These are phyloP conservation scores for Tuber aestivum DNA, from an alignment of 495 filamentous ascomycete genomes.

Conservation along the genomic window DNA sequence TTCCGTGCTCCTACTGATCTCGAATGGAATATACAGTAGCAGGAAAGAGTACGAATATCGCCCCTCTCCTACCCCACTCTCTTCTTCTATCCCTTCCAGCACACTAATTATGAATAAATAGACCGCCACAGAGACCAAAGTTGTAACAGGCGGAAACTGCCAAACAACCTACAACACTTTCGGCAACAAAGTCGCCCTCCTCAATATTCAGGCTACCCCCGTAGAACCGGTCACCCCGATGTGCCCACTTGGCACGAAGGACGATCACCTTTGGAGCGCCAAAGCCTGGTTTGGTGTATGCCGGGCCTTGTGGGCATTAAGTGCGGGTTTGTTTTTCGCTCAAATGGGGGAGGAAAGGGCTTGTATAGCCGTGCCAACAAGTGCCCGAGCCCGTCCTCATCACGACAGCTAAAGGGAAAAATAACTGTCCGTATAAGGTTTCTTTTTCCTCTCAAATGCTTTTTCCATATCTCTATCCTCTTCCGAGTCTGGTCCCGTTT, in stretches of 20 bases:
- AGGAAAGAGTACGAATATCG: no score
- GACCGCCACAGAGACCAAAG: conserved; percentile 7
- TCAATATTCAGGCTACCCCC: background rate
- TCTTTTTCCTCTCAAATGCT: no score
- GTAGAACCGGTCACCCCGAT: conserved; percentile 4
- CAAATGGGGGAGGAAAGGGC: background rate
- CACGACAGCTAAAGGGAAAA: background rate
- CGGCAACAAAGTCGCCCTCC: conserved; percentile 38
- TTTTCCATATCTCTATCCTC: no score
- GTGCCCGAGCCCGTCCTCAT: background rate
- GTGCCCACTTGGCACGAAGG: conserved; percentile 17
- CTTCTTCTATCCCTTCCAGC: background rate
- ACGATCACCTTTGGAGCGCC: conserved; percentile 18
- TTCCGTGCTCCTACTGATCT: background rate
- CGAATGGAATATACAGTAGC: background rate
- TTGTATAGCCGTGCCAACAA: background rate
- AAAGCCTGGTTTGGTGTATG: conserved; percentile 12
- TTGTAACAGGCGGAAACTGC: conserved; percentile 32
- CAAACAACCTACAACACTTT: conserved; percentile 75
- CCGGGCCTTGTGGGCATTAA: conserved; percentile 26
- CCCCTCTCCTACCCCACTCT: background rate
- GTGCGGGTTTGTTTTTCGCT: background rate
- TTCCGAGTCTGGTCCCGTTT: no score
- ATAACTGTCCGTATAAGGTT: no score
- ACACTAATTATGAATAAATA: conserved; percentile 11